These are phyloP conservation scores for Spongiforma sp. DNA, from an alignment of 1,284 basidiomycete genomes.

Conservation along the genomic window DNA sequence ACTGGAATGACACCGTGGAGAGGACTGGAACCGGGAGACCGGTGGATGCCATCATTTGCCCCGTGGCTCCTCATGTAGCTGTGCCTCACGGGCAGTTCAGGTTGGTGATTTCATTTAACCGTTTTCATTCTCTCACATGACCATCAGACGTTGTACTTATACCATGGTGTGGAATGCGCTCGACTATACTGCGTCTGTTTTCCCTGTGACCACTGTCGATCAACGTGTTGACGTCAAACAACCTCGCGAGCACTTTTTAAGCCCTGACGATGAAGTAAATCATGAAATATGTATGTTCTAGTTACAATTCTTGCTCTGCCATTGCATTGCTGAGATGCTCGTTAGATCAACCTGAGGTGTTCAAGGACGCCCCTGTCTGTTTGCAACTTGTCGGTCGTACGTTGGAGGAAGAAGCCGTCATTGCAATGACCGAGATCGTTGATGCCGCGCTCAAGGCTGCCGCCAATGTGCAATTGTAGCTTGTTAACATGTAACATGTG, in stretches of 20 bases:
- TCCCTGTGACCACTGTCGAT: slow-evolving; percentile 72
- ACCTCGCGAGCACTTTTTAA: slow-evolving; percentile 50
- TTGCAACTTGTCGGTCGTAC: slow-evolving; percentile 73
- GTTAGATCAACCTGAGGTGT: slow-evolving; percentile 62
- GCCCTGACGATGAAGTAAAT: slow-evolving; percentile 49
- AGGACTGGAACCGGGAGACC: slow-evolving; percentile 64
- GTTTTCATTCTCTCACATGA: background rate
- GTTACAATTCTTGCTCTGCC: background rate
- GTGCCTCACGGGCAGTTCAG: slow-evolving; percentile 56
- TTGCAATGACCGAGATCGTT: slow-evolving; percentile 67
- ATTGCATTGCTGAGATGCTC: slow-evolving; percentile 12
- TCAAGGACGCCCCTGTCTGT: slow-evolving; percentile 66
- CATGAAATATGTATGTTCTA: slow-evolving; percentile 60
- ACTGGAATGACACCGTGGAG: slow-evolving; percentile 57
- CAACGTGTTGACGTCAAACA: slow-evolving; percentile 50
- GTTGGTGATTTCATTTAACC: slow-evolving; percentile 39
- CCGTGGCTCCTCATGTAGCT: slow-evolving; percentile 57
- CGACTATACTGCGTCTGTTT: slow-evolving; percentile 67
- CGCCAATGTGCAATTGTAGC: background rate
- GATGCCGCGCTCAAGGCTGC: slow-evolving; percentile 42
- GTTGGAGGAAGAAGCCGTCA: slow-evolving; percentile 76
- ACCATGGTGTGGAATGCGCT: slow-evolving; percentile 71
- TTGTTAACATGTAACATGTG: background rate
- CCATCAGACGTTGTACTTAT: slow-evolving; percentile 51
- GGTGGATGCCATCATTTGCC: slow-evolving; percentile 67